Conservation (phyloP, 441 rosid genomes). For the Pelargonium fulgidum region DNA sequence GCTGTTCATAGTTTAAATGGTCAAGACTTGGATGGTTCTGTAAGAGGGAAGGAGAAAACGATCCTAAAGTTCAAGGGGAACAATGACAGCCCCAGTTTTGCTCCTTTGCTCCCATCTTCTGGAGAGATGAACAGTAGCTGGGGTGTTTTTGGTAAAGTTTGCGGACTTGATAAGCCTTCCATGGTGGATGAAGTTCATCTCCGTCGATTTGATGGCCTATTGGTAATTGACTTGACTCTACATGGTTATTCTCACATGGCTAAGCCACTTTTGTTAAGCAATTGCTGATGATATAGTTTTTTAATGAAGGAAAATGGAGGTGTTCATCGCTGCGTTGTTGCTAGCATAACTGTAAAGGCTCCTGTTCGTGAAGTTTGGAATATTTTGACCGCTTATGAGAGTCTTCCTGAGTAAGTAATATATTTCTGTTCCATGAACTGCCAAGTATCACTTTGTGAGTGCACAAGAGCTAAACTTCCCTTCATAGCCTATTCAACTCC, state of each 20-base stretch:
- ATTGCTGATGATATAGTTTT: slow-evolving; percentile 32
- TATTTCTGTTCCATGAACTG: slow-evolving; percentile 11
- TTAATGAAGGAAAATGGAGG: slow-evolving; percentile 89
- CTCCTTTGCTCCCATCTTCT: slow-evolving; percentile 34
- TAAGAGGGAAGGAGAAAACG: slow-evolving; percentile 23
- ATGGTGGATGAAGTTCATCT: slow-evolving; percentile 94
- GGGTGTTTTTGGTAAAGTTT: slow-evolving; percentile 77
- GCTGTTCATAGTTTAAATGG: slow-evolving; percentile 29
- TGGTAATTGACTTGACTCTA: slow-evolving; percentile 52
- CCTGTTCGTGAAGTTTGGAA: slow-evolving; percentile 91
- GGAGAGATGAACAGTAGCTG: slow-evolving; percentile 56
- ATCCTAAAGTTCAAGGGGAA: slow-evolving; percentile 28
- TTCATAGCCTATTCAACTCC: neutral
- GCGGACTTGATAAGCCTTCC: slow-evolving; percentile 71
- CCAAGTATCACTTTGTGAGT: neutral
- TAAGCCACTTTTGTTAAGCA: slow-evolving; percentile 21
- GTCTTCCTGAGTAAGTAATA: slow-evolving; percentile 77
- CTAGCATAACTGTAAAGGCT: slow-evolving; percentile 94
- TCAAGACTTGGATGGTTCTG: slow-evolving; percentile 28
- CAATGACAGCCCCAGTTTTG: slow-evolving; percentile 32
- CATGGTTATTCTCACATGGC: slow-evolving; percentile 19
- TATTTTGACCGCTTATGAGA: slow-evolving; percentile 81
- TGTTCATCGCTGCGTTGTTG: slow-evolving; percentile 86
- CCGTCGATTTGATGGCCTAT: slow-evolving; percentile 83
- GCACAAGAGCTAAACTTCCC: neutral